These are phyloP conservation scores for Plasmopara viticola DNA, from an alignment of 352 stramenopile species.

Conservation along the genomic window DNA sequence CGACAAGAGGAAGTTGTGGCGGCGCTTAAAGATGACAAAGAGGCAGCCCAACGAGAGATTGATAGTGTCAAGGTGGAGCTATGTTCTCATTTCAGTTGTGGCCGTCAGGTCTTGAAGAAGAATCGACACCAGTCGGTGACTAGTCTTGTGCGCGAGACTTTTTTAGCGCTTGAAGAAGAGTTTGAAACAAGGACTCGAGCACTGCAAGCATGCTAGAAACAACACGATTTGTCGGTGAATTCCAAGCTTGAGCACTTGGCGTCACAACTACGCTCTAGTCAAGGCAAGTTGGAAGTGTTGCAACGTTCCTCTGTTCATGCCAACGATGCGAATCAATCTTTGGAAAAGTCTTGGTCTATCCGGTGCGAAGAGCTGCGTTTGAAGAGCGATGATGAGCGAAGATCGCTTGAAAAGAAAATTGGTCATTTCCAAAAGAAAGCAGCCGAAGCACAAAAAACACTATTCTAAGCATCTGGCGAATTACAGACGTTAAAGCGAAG, in stretches of 20 bases:
- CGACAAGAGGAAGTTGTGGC: conserved; percentile 25
- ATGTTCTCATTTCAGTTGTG: conserved; percentile 14
- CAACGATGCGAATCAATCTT: conserved; percentile 36
- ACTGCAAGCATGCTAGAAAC: too few species aligned
- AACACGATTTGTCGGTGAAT: too few species aligned
- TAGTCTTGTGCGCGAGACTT: conserved; percentile 29
- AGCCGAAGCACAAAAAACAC: conserved; percentile 25
- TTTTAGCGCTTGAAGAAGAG: background rate
- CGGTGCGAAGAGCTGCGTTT: conserved; percentile 39
- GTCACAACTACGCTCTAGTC: conserved; percentile 4
- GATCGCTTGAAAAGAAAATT: conserved; percentile 41
- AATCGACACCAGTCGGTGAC: conserved; percentile 7
- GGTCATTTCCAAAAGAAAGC: conserved; percentile 29
- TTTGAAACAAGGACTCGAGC: too few species aligned
- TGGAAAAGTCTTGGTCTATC: conserved; percentile 36
- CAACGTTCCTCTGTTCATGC: conserved; percentile 35
- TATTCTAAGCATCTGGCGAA: conserved; percentile 28
- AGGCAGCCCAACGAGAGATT: conserved; percentile 30
- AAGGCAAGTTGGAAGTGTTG: conserved; percentile 29
- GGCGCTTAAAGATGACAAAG: conserved; percentile 28
- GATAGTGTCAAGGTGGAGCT: conserved; percentile 38
- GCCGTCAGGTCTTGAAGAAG: conserved; percentile 7
- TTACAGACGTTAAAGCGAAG: conserved; percentile 5
- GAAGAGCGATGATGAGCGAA: conserved; percentile 35
- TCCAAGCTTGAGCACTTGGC: too few species aligned